Percentiles rank a stretch among this genome's conserved stretches.
phyloP scores from a whole-genome alignment of 129 eudicot species.

The Tanacetum coccineum region DNA sequence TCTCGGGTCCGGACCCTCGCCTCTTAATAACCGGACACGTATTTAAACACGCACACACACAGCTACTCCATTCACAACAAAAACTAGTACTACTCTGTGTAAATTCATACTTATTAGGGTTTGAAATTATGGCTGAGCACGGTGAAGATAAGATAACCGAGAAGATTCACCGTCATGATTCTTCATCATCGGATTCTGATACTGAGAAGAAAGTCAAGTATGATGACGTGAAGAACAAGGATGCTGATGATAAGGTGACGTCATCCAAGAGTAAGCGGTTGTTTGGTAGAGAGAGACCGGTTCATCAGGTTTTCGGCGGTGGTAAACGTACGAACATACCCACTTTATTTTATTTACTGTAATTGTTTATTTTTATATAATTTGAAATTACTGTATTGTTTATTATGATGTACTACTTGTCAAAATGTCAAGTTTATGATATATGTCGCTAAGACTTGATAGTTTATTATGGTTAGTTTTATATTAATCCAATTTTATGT shows the following conservation, averaged over 20 bases:
- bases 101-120: background rate
- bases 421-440: too few species aligned
- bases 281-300: conserved; percentile 68
- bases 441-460: too few species aligned
- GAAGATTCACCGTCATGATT: conserved; percentile 38
- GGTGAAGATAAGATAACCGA: conserved; percentile 18
- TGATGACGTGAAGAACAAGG: conserved; percentile 29
- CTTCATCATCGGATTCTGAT: conserved; percentile 37
- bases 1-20: background rate
- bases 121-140: too few species aligned
- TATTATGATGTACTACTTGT: too few species aligned
- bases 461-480: too few species aligned
- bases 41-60: background rate
- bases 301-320: conserved; percentile 79
- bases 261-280: conserved; percentile 40
- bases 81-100: background rate
- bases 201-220: conserved; percentile 32
- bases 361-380: too few species aligned
- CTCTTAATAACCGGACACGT: background rate
- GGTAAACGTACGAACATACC: conserved; percentile 53
- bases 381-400: too few species aligned
- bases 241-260: background rate
- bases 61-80: background rate
- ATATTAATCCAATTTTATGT: too few species aligned
- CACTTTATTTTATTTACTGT: background rate